Evolutionary conservation across 805 yeast genomes (phyloP), one percentile per base, ranked within the genome.

Genomic region (Cyberlindnera americana): DNA sequence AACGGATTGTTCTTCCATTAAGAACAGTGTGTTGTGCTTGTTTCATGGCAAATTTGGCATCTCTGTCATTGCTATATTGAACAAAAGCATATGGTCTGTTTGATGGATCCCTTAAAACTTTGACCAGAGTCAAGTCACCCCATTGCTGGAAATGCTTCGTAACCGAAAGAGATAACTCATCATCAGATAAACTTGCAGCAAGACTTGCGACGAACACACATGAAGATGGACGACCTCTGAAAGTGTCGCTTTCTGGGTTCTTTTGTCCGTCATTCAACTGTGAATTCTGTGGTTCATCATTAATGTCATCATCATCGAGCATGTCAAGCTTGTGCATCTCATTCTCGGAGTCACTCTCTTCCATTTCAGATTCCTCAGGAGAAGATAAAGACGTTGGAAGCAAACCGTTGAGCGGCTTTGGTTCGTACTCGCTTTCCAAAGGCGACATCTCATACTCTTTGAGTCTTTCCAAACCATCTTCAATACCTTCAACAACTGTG

Each of bases 81-180:
- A 89, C 95, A 70, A 89, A 89, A 0, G 96, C 96, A 62, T 89
- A 89, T 2, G 97, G 97, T 33, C 95, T 70, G 54, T 83, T 83
- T 17, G 78, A 70, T 13, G 83, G 78, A 64, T 89, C 96, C 38
- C 95, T 69, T 43, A 89, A 69, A 3, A 89, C 95, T 56, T 89
- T 89, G 13, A 87, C 95, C 17, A 82, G 65, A 2, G 79, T 70
- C 29, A 86, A 65, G 29, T 71, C 66, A 7, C 96, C 95, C 79
- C 82, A 89, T 56, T 60, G 35, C n/a, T 67, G 62, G 50, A 89
- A 87, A 55, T 78, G 88, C 24, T 72, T 64, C 2, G 80, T 73
- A 5, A 88, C 93, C 1, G 91, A 77, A 23, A 70, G 58, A 54
- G 83, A 75, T 40, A 89, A 69, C 33, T 81, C 79, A 56, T 83